Conservation (phyloP, 2,329 filamentous ascomycete species). For the Colletotrichum plurivorum region DNA sequence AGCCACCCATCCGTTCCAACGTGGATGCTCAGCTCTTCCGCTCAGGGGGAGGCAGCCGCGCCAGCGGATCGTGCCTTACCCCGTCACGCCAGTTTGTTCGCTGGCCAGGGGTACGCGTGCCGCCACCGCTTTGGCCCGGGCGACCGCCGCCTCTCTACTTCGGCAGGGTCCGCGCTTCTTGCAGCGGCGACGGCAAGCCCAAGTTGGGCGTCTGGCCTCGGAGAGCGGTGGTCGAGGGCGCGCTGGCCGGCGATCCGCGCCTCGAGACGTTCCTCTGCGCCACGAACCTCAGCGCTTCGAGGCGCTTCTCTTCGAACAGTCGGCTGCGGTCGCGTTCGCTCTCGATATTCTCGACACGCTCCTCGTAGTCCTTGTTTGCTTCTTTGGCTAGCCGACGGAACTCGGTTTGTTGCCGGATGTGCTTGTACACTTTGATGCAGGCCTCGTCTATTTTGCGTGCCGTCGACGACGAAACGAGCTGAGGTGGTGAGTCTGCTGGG, state of each 20-base stretch:
- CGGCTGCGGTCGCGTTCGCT: constrained; percentile 64
- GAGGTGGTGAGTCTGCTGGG: constrained; percentile 50
- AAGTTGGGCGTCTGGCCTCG: constrained; percentile 28
- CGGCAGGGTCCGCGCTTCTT: constrained; percentile 18
- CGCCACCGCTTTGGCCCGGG: no score
- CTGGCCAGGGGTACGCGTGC: not conserved
- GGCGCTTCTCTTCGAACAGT: constrained; percentile 63
- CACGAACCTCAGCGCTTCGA: constrained; percentile 60
- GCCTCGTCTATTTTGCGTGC: constrained; percentile 64
- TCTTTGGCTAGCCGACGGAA: constrained; percentile 58
- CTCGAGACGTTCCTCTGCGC: constrained; percentile 37
- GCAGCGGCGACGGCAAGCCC: constrained; percentile 24
- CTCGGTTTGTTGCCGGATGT: constrained; percentile 56
- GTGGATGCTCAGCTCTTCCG: no score
- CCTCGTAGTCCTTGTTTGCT: constrained; percentile 60
- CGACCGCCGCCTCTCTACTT: not conserved
- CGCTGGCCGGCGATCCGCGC: constrained; percentile 39
- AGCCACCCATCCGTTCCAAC: no score
- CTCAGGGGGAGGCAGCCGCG: no score
- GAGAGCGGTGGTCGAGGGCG: constrained; percentile 32
- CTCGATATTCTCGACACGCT: constrained; percentile 57
- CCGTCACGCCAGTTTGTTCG: not conserved
- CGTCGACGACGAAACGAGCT: constrained; percentile 54
- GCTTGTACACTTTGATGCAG: constrained; percentile 61
- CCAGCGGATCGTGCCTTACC: no score